Evolutionary conservation across 2,329 filamentous ascomycete species (phyloP).

Genomic region (Coniochaeta pulveracea): DNA sequence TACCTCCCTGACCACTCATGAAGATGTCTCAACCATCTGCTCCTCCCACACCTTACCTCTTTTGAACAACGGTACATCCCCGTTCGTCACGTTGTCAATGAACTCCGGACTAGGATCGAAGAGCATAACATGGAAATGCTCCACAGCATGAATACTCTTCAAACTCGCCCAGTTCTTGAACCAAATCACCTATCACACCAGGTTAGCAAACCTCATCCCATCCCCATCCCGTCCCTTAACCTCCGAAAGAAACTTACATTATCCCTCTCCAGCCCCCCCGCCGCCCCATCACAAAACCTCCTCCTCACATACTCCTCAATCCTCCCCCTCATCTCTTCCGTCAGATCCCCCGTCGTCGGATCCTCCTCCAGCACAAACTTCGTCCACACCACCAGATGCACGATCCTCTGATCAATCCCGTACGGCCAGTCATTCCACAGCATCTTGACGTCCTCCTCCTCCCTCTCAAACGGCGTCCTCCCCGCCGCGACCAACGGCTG

Average conservation of each 20-base stretch:
- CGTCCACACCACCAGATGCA: conserved; percentile 86
- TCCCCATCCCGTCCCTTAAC: neutral
- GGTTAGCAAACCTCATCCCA: conserved; percentile 6
- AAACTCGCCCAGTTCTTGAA: conserved; percentile 83
- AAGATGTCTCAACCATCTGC: too few species aligned
- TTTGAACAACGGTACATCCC: conserved; percentile 56
- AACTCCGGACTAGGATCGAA: conserved; percentile 63
- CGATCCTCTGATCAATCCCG: conserved; percentile 64
- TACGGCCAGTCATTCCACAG: conserved; percentile 93
- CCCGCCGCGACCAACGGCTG: conserved; percentile 23
- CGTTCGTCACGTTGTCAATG: conserved; percentile 57
- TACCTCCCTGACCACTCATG: too few species aligned
- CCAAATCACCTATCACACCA: conserved; percentile 42
- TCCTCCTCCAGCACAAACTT: conserved; percentile 75
- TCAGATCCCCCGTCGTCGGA: conserved; percentile 52
- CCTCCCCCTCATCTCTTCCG: conserved; percentile 44
- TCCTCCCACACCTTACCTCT: too few species aligned
- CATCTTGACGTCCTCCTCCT: conserved; percentile 55
- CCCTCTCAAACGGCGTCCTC: conserved; percentile 29
- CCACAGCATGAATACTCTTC: conserved; percentile 77
- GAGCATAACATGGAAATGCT: conserved; percentile 94
- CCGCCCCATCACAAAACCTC: conserved; percentile 48
- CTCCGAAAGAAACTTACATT: conserved; percentile 36
- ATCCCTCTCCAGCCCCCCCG: conserved; percentile 33
- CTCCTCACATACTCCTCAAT: conserved; percentile 61